These are phyloP conservation scores for Pinus tabuliformis DNA, from an alignment of 75 land plant species.

Conservation along the genomic window DNA sequence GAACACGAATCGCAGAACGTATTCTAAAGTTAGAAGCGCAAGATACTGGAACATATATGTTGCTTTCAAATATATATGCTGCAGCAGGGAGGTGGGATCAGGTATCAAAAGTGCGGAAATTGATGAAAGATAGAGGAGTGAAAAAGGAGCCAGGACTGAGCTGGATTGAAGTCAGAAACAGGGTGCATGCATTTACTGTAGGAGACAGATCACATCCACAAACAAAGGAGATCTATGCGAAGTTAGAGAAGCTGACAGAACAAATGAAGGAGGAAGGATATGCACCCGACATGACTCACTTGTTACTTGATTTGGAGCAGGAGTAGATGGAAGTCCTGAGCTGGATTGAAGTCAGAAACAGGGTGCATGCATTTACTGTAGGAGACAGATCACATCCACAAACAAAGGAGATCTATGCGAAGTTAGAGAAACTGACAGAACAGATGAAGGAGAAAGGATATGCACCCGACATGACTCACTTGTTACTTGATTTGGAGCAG, in stretches of 20 bases:
- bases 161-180: constrained; percentile 39
- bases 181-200: constrained; percentile 50
- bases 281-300: too few species aligned
- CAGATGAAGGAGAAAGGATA: constrained; percentile 32
- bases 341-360: constrained; percentile 37
- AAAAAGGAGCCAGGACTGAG: constrained; percentile 54
- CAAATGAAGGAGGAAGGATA: constrained; percentile 30
- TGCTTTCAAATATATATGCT: constrained; percentile 58
- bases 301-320: too few species aligned
- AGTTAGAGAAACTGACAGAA: constrained; percentile 22
- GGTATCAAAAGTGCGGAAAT: constrained; percentile 38
- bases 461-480: too few species aligned
- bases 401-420: constrained; percentile 23
- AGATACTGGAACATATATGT: constrained; percentile 59
- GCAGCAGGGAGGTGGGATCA: constrained; percentile 32
- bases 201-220: constrained; percentile 55
- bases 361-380: constrained; percentile 50
- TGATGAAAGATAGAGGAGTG: constrained; percentile 51
- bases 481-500: too few species aligned
- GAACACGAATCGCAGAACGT: constrained; percentile 36
- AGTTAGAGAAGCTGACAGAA: constrained; percentile 22
- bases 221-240: constrained; percentile 23
- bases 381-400: constrained; percentile 55
- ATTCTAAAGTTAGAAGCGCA: constrained; percentile 45
- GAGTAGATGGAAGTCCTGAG: constrained; percentile 8